Evolutionary conservation across 2,329 filamentous ascomycete species (phyloP).

Genomic region (Xylariaceae sp.): DNA sequence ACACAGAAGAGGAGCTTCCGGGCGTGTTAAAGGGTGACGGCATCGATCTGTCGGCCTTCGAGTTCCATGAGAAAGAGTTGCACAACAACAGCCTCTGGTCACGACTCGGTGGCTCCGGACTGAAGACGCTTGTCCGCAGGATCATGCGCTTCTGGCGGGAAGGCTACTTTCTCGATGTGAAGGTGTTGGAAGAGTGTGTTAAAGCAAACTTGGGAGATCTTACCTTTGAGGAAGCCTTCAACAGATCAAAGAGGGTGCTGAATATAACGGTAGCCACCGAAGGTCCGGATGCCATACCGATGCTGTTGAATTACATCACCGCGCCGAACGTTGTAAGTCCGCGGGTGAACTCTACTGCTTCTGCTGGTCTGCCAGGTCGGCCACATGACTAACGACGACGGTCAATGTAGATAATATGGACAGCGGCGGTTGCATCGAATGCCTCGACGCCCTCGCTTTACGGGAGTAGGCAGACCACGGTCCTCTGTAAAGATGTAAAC

Average conservation of each 20-base stretch:
- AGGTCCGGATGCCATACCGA: slow-evolving; percentile 69
- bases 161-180: slow-evolving; percentile 79
- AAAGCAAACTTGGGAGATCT: slow-evolving; percentile 79
- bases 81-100: slow-evolving; percentile 28
- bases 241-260: slow-evolving; percentile 75
- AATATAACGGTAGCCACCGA: slow-evolving; percentile 87
- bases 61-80: slow-evolving; percentile 34
- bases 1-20: slow-evolving; percentile 79
- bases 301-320: slow-evolving; percentile 84
- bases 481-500: slow-evolving; percentile 72
- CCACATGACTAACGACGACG: slow-evolving; percentile 12
- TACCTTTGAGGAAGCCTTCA: slow-evolving; percentile 90
- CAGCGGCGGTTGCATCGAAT: slow-evolving; percentile 72
- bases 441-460: slow-evolving; percentile 60
- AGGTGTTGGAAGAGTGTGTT: slow-evolving; percentile 77
- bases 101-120: slow-evolving; percentile 38
- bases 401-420: slow-evolving; percentile 66
- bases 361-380: neutral
- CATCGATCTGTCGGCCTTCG: slow-evolving; percentile 79
- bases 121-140: slow-evolving; percentile 60
- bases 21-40: slow-evolving; percentile 70
- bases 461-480: slow-evolving; percentile 54
- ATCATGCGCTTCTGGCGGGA: slow-evolving; percentile 64
- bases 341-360: neutral
- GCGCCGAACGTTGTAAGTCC: slow-evolving; percentile 80